Conservation (phyloP, 2,329 filamentous ascomycete species). For the Xylariaceae sp. region DNA sequence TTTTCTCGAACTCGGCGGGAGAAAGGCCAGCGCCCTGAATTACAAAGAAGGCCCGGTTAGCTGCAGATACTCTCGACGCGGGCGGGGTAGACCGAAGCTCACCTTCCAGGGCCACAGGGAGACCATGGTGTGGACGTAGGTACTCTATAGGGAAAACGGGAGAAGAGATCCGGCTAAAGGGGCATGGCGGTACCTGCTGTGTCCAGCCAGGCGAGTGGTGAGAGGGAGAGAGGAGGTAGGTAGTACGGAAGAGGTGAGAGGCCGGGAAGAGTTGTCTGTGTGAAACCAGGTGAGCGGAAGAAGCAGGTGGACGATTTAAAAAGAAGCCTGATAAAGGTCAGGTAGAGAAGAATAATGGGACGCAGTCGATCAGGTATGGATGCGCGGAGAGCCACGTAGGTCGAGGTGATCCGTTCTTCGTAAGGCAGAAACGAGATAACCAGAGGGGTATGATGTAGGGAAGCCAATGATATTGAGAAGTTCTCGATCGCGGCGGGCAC, state of each 20-base stretch:
- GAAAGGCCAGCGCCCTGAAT: conserved; percentile 69
- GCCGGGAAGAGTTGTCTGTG: no score
- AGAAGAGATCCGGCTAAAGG: conserved; percentile 12
- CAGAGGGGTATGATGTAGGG: not conserved
- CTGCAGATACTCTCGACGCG: not conserved
- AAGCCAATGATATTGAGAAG: not conserved
- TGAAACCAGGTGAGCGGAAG: not conserved
- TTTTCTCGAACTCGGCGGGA: conserved; percentile 88
- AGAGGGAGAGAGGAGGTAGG: not conserved
- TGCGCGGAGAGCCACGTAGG: not conserved
- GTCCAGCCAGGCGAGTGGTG: not conserved
- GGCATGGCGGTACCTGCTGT: conserved; percentile 22
- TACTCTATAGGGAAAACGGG: not conserved
- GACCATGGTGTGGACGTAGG: conserved; percentile 53
- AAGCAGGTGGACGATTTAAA: not conserved
- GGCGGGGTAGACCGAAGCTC: conserved; percentile 24
- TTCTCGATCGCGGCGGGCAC: not conserved
- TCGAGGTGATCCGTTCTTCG: not conserved
- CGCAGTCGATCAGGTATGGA: not conserved
- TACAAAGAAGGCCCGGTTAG: not conserved
- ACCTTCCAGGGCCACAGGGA: conserved; percentile 84
- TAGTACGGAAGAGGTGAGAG: not conserved
- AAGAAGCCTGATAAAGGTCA: not conserved
- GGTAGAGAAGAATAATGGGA: not conserved
- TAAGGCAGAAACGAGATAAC: not conserved